A percentile compares a stretch with the other conserved stretches of the same genome.
These are phyloP conservation scores for Passiflora organensis DNA, from an alignment of 345 rosid genomes.

Conservation along the genomic window DNA sequence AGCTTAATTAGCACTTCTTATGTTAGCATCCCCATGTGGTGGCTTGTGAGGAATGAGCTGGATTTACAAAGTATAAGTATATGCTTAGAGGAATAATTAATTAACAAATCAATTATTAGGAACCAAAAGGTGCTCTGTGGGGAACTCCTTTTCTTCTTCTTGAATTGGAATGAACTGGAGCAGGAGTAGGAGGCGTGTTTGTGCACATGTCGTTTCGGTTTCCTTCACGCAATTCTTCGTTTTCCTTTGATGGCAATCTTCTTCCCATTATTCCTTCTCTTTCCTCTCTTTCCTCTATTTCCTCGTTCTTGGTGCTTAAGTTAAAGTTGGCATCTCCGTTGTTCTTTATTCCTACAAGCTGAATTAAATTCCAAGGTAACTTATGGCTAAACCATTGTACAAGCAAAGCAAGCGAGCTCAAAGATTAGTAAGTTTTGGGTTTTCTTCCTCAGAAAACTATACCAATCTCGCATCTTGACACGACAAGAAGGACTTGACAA, in stretches of 20 bases:
- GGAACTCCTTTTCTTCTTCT: constrained; percentile 90
- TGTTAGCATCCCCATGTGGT: constrained; percentile 9
- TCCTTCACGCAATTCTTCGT: constrained; percentile 60
- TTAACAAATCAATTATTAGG: constrained; percentile 24
- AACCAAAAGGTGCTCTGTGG: constrained; percentile 73
- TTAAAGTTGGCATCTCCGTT: constrained; percentile 52
- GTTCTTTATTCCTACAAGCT: constrained; percentile 76
- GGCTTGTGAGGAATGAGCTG: constrained; percentile 21
- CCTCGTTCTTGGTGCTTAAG: constrained; percentile 41
- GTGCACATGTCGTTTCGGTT: constrained; percentile 51
- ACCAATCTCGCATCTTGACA: too few relatives aligned
- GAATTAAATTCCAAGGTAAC: constrained; percentile 2
- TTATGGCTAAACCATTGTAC: too few relatives aligned
- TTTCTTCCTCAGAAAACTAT: not conserved
- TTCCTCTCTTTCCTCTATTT: constrained; percentile 32
- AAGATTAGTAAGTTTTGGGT: not conserved
- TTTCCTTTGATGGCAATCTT: constrained; percentile 24
- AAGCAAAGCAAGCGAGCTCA: not conserved
- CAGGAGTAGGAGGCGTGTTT: constrained; percentile 48
- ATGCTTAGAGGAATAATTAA: not conserved
- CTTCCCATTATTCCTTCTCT: constrained; percentile 15
- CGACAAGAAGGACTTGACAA: too few relatives aligned
- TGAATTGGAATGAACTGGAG: constrained; percentile 48
- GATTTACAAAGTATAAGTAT: constrained; percentile 8
- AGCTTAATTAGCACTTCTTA: not conserved